Percentiles rank a stretch among this genome's conserved stretches.
Evolutionary conservation across 768 basidiomycete genomes (phyloP).

Genomic region (Candolleomyces aberdarensis): DNA sequence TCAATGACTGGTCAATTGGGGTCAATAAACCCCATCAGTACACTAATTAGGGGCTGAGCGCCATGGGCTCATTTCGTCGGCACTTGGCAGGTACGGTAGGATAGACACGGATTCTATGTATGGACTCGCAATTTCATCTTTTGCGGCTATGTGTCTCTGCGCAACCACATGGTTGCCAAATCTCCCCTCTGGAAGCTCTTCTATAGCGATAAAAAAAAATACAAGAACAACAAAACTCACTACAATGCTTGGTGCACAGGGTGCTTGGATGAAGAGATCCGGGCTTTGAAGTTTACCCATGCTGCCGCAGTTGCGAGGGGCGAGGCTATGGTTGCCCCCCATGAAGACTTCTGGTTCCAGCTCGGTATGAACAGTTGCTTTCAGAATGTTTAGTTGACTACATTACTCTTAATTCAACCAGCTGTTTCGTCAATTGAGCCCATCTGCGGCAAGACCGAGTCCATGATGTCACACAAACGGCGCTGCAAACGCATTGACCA

Average conservation of each 20-base stretch:
- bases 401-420: not conserved
- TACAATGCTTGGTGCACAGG: not conserved
- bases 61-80: not conserved
- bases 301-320: not conserved
- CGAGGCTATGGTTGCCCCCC: not conserved
- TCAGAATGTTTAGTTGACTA: not conserved
- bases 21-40: not conserved
- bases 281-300: not conserved
- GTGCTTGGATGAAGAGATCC: not conserved
- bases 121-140: not conserved
- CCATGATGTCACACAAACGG: not conserved
- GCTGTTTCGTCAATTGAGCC: not conserved
- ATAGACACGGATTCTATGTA: not conserved
- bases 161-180: not conserved
- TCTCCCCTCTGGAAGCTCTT: not conserved
- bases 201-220: not conserved
- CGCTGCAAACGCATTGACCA: not conserved
- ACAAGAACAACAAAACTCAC: not conserved
- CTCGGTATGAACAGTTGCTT: not conserved
- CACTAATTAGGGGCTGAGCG: not conserved
- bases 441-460: not conserved
- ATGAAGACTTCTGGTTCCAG: not conserved
- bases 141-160: not conserved
- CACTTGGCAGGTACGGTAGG: not conserved
- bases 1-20: not conserved